Base-by-base conservation (phyloP, 495 filamentous ascomycete species). In the Parmelia sp. region DNA sequence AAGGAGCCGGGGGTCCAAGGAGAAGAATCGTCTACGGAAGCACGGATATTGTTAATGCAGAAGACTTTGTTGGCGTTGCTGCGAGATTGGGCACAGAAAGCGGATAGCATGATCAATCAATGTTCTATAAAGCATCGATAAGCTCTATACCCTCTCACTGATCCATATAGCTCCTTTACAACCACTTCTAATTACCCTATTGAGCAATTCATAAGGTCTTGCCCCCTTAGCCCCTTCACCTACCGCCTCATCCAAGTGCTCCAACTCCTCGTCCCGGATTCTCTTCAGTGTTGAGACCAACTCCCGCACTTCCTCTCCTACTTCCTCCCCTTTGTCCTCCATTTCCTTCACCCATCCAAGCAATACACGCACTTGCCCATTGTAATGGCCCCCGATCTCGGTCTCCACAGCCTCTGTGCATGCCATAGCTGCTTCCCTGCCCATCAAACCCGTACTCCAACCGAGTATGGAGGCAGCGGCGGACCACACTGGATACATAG, bases 381-480 rank as follows among this genome's bases (percentile, higher is more conserved):
- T 98, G 73, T 98, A 98, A 74, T 98, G 94, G 21, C 83, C 84
- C 1, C 95, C 94, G 67, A 98, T 98, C 79, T 97, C 94, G 36
- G 95, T 98, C 78, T 98, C 94, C 36, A 98, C 92, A 8, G 94
- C 94, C 76, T 98, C 94, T 15, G 94, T 98, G 72, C 94, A 98
- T 29, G 95, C 94, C 94, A 98, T 98, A 5, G 94, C 92, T 0
- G 94, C 93, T 77, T 97, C 93, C 45, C 89, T 84, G 0, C 95
- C 92, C 81, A 97, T 81, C n/a, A 92, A 73, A 0, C 86, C 94
- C 2, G 94, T 98, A 4, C 83, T 82, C 89, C 95, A 96, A 19
- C 94, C 94, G 4, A 98, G 76, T 3, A 87, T 89, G 0, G 90
- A 87, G 15, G 95, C 90, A 0, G 92, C 85, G 15, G 84, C 79